Percentiles rank a stretch among this genome's conserved stretches.
Evolutionary conservation across 2,329 filamentous ascomycete genomes (phyloP).

Genomic region (Paracoccidioides brasiliensis): DNA sequence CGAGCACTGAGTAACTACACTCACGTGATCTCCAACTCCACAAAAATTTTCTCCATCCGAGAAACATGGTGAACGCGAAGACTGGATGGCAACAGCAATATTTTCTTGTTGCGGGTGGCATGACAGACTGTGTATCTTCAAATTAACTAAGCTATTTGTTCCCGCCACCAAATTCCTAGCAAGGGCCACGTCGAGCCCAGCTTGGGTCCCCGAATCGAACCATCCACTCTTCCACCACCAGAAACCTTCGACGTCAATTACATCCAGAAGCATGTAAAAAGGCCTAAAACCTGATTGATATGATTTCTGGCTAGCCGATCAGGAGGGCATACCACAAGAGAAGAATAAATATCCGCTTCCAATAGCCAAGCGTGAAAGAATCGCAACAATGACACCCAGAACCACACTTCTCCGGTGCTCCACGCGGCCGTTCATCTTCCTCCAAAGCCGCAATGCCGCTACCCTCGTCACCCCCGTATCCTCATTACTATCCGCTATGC

Average conservation of each 20-base stretch:
- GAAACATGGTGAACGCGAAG: not conserved
- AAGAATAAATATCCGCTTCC: not conserved
- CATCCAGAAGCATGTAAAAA: not conserved
- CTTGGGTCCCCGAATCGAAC: not conserved
- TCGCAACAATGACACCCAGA: constrained; percentile 2
- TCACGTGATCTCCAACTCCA: not conserved
- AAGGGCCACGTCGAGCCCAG: not conserved
- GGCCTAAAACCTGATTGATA: not conserved
- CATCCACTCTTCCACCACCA: not conserved
- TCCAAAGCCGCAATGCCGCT: not conserved
- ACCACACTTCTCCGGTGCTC: not conserved
- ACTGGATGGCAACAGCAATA: not conserved
- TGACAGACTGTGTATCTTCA: not conserved
- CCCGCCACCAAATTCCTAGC: not conserved
- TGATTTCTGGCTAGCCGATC: too few species aligned
- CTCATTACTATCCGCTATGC: not conserved
- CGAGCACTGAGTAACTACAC: too few species aligned
- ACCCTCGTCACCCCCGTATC: not conserved
- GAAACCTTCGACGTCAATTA: not conserved
- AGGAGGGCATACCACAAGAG: not conserved
- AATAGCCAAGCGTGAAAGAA: not conserved
- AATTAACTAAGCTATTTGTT: not conserved
- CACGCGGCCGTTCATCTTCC: not conserved
- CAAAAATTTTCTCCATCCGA: not conserved
- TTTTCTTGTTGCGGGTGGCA: not conserved